These are phyloP conservation scores for Lactarius deliciosus DNA, from an alignment of 768 basidiomycete genomes.

Conservation along the genomic window DNA sequence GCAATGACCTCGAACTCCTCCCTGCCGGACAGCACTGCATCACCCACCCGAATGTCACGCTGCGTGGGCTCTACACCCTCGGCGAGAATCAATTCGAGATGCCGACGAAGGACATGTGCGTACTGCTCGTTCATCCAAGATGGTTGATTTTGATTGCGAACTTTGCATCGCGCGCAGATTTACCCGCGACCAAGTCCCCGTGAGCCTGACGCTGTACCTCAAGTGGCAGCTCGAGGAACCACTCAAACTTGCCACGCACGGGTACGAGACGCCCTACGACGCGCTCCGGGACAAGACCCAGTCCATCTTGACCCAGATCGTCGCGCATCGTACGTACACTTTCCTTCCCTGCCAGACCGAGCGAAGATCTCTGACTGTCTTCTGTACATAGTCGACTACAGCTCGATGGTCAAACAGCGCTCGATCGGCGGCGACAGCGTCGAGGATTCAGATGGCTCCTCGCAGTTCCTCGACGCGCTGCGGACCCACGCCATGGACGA, in stretches of 20 bases:
- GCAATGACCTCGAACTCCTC: constrained; percentile 75
- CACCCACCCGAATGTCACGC: constrained; percentile 78
- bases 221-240: constrained; percentile 67
- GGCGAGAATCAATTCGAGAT: constrained; percentile 85
- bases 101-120: constrained; percentile 85
- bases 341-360: constrained; percentile 32
- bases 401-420: constrained; percentile 74
- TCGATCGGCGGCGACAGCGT: constrained; percentile 74
- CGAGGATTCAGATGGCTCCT: constrained; percentile 68
- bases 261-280: constrained; percentile 81
- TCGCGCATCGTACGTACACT: constrained; percentile 66
- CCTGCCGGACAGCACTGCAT: constrained; percentile 83
- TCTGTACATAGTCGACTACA: constrained; percentile 46
- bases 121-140: constrained; percentile 6
- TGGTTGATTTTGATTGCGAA: background rate
- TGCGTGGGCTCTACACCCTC: constrained; percentile 75
- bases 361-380: background rate
- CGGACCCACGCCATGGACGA: constrained; percentile 86
- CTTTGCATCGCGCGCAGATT: constrained; percentile 45
- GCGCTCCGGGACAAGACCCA: constrained; percentile 80
- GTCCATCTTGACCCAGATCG: constrained; percentile 83
- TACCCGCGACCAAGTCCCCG: constrained; percentile 85
- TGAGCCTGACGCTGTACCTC: constrained; percentile 78
- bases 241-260: constrained; percentile 72
- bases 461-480: constrained; percentile 80